These are phyloP conservation scores for Nitzschia putrida DNA, from an alignment of 108 stramenopile species.

Conservation along the genomic window DNA sequence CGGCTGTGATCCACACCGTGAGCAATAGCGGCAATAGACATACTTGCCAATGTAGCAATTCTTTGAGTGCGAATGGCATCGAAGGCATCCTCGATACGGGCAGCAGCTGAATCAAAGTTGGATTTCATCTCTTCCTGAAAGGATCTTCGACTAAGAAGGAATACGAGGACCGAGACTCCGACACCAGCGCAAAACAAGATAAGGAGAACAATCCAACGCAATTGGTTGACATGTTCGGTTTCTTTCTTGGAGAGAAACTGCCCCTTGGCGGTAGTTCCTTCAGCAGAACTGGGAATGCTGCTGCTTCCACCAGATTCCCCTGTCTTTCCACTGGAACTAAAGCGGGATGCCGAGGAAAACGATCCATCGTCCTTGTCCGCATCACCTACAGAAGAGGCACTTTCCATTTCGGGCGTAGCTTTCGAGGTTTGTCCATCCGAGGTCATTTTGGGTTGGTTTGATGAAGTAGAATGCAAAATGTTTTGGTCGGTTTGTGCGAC, in stretches of 20 bases:
- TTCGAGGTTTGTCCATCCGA: no score
- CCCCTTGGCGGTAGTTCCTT: background rate
- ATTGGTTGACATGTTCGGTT: constrained; percentile 4
- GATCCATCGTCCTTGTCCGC: no score
- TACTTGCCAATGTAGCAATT: constrained; percentile 13
- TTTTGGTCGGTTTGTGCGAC: no score
- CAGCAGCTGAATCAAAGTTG: constrained; percentile 5
- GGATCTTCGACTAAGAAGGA: background rate
- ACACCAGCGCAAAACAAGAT: constrained; percentile 1
- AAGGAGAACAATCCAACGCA: constrained; percentile 11
- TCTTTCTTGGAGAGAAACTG: constrained; percentile 2
- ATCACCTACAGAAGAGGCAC: no score
- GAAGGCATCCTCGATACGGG: constrained; percentile 19
- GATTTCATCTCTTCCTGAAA: constrained; percentile 1
- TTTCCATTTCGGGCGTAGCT: no score
- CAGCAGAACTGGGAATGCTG: no score
- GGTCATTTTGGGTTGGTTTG: no score
- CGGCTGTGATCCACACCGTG: constrained; percentile 25
- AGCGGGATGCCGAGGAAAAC: no score
- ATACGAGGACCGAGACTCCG: constrained; percentile 11
- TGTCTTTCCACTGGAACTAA: no score
- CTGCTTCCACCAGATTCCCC: no score
- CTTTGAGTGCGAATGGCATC: constrained; percentile 13
- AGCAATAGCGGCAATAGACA: constrained; percentile 25
- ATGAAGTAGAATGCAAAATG: no score